Conservation (phyloP, 2,329 filamentous ascomycete genomes). For the Aureobasidium sp. region DNA sequence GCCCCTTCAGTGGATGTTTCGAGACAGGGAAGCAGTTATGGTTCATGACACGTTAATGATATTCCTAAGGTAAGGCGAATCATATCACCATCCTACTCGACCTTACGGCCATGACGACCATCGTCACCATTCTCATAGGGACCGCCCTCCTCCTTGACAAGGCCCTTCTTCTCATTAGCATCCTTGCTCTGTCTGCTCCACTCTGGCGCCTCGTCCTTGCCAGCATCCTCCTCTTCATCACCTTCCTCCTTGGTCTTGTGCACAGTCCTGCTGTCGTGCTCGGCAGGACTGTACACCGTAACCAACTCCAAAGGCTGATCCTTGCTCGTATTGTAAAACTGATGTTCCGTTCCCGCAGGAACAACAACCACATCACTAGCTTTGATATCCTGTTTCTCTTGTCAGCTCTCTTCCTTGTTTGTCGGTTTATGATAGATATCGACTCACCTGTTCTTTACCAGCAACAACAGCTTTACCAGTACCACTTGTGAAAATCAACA, state of each 20-base stretch:
- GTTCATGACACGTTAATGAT: not conserved
- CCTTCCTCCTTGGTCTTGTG: slow-evolving; percentile 57
- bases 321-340: slow-evolving; percentile 53
- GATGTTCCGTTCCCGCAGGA: slow-evolving; percentile 57
- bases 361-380: slow-evolving; percentile 50
- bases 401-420: not conserved
- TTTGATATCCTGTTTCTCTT: not conserved
- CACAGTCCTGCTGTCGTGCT: slow-evolving; percentile 52
- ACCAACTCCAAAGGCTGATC: slow-evolving; percentile 52
- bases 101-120: slow-evolving; percentile 27
- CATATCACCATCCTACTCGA: not conserved
- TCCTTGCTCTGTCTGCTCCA: slow-evolving; percentile 51
- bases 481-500: slow-evolving; percentile 56
- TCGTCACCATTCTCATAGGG: slow-evolving; percentile 30
- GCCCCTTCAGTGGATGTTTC: too few species aligned
- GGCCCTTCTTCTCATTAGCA: slow-evolving; percentile 49
- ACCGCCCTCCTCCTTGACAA: slow-evolving; percentile 41
- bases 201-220: slow-evolving; percentile 51
- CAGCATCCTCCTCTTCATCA: slow-evolving; percentile 53
- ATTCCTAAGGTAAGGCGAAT: not conserved
- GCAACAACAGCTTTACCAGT: slow-evolving; percentile 50
- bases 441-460: slow-evolving; percentile 49
- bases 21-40: too few species aligned
- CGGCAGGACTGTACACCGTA: slow-evolving; percentile 55
- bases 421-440: too few species aligned